Evolutionary conservation across 352 stramenopile species (phyloP), one percentile per base, ranked within the genome.

Genomic region (Globisporangium paroecandrum): DNA sequence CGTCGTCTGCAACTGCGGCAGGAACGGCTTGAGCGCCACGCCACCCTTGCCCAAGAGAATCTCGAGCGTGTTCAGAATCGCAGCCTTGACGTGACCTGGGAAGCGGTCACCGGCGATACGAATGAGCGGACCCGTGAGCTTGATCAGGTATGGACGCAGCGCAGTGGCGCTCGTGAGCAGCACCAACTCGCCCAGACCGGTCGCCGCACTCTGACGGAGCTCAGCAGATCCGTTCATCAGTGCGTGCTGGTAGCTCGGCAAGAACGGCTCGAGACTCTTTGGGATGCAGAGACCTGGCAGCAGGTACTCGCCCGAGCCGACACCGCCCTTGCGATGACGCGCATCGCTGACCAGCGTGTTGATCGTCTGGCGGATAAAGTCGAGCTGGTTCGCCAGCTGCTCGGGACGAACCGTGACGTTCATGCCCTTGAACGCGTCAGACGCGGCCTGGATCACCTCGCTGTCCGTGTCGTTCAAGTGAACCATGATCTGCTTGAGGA

Each of bases 51-150:
- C 82, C 38, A 99, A 70, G 66, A 99, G 93, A 22, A 99, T 90
- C 69, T 97, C 93, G 41, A 99, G 78, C 46, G 96, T 99, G 71
- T 98, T 85, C 62, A 99, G 77, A 70, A 99, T 99, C 12, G 97
- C 97, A 69, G 97, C 93, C 84, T 99, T 99, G 46, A 99, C 97
- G 64, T 97, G 91, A 29, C 93, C 87, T 20, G 96, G 90, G 83
- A 99, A 99, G n/a, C 97, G 87, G 71, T 99, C 98, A 64, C 97
- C 98, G 59, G 99, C 97, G 77, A 99, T 99, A 81, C 98, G 96
- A 81, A 99, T 99, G 41, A 99, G 90, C 51, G 92, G 90, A 47
- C 92, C 92, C 64, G 98, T 91, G 72, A 99, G 94, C 84, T 99
- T 99, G 81, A 99, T 98, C 65, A 99, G 82, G 75, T 99, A 97